Base-by-base conservation (phyloP, 2,329 filamentous ascomycete genomes). In the Pseudopyricularia cyperi region DNA sequence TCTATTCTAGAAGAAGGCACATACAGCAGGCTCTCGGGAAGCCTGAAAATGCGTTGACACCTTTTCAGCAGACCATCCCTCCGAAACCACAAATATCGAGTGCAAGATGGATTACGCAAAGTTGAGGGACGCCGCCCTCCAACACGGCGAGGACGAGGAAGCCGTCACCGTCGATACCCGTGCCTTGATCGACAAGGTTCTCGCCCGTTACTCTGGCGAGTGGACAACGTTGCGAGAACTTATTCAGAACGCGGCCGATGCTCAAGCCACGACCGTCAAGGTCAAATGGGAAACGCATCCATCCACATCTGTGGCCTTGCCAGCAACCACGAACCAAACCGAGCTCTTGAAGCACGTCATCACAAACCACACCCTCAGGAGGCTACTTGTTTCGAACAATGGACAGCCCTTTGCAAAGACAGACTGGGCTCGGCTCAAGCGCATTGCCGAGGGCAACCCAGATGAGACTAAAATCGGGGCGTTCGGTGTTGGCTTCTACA, bases 381-480 rank as follows among this genome's bases (percentile, higher is more conserved):
- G 90, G 42, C 73, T 97, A n/a, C 75, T 96, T 9, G 90, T 97
- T 7, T 86, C 89, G 55, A 98, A 98, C 62, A 85, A 98, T 68
- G 93, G 93, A 34, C 79, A 88, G 57, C 78, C 88, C 0, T 98
- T 98, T 62, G 85, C 82, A 50, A 79, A 85, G 60, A 94, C 89
- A 17, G 93, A 98, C 67, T 98, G 93, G 93, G 82, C 83, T 46
- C 80, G 93, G 52, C 66, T 98, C 57, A 97, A 97, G 73, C 83
- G 91, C 55, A 98, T 98, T 56, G 94, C 93, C n/a, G 93, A 98
- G 66, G 94, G 93, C 47, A 98, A 98, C 63, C 93, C 93, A 0
- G 93, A 98, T 66, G 93, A 98, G 70, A 97, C 90, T 47, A 98
- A 98, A 73, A 98, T 98, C 61, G 93, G 93, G 52, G 94, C 93